These are phyloP conservation scores for Xylaria sp. DNA, from an alignment of 2,329 filamentous ascomycete genomes.

Conservation along the genomic window DNA sequence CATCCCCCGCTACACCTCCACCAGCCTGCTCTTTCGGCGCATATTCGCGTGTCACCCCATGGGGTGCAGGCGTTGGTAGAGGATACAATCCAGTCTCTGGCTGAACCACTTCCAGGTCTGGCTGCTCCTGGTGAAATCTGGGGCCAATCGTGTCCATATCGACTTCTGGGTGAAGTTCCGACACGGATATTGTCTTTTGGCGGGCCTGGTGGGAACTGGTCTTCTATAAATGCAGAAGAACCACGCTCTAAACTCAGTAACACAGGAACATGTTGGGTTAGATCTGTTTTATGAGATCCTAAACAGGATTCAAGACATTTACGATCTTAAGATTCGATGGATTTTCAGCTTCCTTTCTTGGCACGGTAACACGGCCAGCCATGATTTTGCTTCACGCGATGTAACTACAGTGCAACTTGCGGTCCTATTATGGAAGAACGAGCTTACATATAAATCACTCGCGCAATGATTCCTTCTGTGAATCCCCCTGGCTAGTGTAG, in stretches of 20 bases:
- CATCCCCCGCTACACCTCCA: constrained; percentile 1
- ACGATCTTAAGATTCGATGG: constrained; percentile 2
- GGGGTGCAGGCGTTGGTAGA: constrained; percentile 26
- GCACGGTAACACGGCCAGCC: constrained; percentile 8
- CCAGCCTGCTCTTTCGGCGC: constrained; percentile 13
- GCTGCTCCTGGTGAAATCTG: constrained; percentile 25
- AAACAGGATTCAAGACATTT: background rate
- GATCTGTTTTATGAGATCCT: background rate
- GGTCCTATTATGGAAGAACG: background rate
- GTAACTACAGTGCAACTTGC: background rate
- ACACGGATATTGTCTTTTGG: background rate
- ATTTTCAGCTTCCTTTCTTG: constrained; percentile 12
- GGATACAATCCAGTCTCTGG: constrained; percentile 40
- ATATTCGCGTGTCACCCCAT: background rate
- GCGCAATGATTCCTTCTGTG: constrained; percentile 4
- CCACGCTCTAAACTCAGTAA: background rate
- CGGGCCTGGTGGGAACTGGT: background rate
- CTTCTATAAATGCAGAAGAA: background rate
- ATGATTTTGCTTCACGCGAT: constrained; percentile 3
- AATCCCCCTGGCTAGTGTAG: constrained; percentile 1
- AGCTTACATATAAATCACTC: background rate
- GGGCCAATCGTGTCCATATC: constrained; percentile 24
- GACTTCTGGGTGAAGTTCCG: background rate
- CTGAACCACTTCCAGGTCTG: constrained; percentile 43
- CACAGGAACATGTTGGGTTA: background rate